phyloP scores from a whole-genome alignment of 169 alveolate species.

The Cryptosporidium parvum region DNA sequence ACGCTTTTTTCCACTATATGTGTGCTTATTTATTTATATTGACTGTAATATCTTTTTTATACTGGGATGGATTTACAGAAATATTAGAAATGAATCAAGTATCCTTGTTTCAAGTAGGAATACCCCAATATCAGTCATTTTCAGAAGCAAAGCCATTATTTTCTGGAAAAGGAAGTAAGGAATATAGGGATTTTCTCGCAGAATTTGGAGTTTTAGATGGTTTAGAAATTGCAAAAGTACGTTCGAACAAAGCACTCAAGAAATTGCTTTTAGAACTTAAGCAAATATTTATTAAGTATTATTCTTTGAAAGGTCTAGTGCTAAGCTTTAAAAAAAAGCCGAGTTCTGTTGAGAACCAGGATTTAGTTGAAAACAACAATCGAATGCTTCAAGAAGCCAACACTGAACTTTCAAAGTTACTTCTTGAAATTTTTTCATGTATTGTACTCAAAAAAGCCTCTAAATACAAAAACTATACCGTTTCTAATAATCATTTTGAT shows the following conservation, averaged over 20 bases:
- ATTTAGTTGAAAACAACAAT: background rate
- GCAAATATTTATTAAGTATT: background rate
- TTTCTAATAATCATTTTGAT: background rate
- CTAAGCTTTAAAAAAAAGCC: background rate
- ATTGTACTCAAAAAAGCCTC: background rate
- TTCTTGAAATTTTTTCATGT: background rate
- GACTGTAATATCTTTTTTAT: background rate
- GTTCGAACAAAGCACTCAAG: background rate
- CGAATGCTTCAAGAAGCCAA: background rate
- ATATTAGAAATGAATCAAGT: background rate
- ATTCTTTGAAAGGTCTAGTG: background rate
- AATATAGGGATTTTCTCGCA: background rate
- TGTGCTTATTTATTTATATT: background rate
- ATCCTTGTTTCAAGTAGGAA: background rate
- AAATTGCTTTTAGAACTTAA: background rate
- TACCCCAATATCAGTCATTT: background rate
- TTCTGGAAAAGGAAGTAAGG: constrained; percentile 1
- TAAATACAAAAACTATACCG: background rate
- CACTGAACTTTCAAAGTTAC: background rate
- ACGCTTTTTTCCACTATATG: background rate
- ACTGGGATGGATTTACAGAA: background rate
- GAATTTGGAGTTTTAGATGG: background rate
- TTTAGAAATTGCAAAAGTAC: background rate
- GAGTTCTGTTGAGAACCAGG: background rate
- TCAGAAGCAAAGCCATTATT: background rate